Conservation (phyloP, 352 stramenopile genomes). For the Halophytophthora batemanensis region DNA sequence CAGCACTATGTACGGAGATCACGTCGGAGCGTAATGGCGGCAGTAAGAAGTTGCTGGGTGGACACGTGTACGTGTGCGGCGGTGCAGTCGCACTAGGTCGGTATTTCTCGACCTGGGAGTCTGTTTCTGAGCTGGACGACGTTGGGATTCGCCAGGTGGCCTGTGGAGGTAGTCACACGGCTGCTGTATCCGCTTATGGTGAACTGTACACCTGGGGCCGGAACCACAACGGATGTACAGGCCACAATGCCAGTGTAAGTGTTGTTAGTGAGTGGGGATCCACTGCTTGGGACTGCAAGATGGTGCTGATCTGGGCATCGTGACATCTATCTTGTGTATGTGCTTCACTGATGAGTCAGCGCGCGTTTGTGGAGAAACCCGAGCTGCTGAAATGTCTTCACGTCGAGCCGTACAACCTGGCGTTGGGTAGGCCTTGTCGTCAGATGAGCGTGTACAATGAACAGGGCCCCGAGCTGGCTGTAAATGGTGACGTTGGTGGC, state of each 20-base stretch:
- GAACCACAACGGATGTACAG: conserved; percentile 89
- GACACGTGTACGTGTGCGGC: conserved; percentile 87
- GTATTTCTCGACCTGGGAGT: conserved; percentile 73
- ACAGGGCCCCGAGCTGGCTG: conserved; percentile 69
- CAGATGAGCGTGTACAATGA: conserved; percentile 92
- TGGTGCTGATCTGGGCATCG: background rate
- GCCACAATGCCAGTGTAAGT: conserved; percentile 49
- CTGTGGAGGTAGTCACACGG: conserved; percentile 89
- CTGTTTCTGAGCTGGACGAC: conserved; percentile 46
- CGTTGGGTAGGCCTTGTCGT: conserved; percentile 59
- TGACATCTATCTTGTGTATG: background rate
- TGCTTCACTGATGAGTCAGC: conserved; percentile 21
- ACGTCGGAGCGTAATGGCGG: conserved; percentile 49
- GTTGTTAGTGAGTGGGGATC: background rate
- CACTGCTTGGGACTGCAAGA: background rate
- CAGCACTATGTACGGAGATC: conserved; percentile 74
- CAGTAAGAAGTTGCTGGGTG: conserved; percentile 68
- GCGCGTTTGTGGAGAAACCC: conserved; percentile 71
- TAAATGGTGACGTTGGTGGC: conserved; percentile 79
- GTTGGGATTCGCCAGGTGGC: conserved; percentile 67
- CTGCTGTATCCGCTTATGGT: conserved; percentile 82
- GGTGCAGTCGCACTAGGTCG: conserved; percentile 77
- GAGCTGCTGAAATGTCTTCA: conserved; percentile 79
- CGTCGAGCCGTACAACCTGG: conserved; percentile 88
- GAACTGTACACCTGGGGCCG: conserved; percentile 93